Evolutionary conservation across 2,329 filamentous ascomycete species (phyloP), one percentile per base, ranked within the genome.

Genomic region (Fusarium newnesense): DNA sequence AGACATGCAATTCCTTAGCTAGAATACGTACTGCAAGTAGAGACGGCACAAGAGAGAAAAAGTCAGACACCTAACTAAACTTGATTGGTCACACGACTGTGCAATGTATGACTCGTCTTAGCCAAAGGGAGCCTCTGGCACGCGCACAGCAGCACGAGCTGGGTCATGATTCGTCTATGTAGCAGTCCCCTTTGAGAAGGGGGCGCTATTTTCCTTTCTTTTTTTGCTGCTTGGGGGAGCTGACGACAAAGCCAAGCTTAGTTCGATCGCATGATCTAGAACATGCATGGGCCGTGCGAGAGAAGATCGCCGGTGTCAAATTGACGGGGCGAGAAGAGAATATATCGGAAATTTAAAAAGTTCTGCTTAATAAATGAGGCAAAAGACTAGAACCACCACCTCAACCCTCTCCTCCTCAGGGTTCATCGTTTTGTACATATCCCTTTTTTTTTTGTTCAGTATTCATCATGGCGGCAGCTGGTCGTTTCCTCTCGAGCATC

Each of bases 401-500:
- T 19, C 30, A 37, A 26, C 9, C n/a, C n/a, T 36, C 30, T n/a
- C 13, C 28, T 37, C 26, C 21, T 6, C 36, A 30, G 12, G n/a
- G 28, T 16, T 24, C 19, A 24, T 24, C 11, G 19, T 9, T 21
- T 18, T 39, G 34, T n/a, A 62, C 19, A 53, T 54, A 40, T 66
- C 34, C 34, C 19, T 11, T n/a, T 9, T 40, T n/a, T 40, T 9
- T 40, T n/a, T 40, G 7, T 40, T 40, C 39, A 40, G 39, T 40
- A 7, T 21, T 24, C 1, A 40, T 40, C 50, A 54, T 54, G 50
- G 24, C 24, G 19, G 15, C n/a, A n/a, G 37, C 40, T 1, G 34
- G 44, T 18, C 13, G 53, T 7, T 65, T 73, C n/a, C 53, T 76
- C 21, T 73, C 74, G 5, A 62, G 60, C 9, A 76, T 76, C 36